These are phyloP conservation scores for Rhododendron vialii DNA, from an alignment of 148 eudicot genomes.

Conservation along the genomic window DNA sequence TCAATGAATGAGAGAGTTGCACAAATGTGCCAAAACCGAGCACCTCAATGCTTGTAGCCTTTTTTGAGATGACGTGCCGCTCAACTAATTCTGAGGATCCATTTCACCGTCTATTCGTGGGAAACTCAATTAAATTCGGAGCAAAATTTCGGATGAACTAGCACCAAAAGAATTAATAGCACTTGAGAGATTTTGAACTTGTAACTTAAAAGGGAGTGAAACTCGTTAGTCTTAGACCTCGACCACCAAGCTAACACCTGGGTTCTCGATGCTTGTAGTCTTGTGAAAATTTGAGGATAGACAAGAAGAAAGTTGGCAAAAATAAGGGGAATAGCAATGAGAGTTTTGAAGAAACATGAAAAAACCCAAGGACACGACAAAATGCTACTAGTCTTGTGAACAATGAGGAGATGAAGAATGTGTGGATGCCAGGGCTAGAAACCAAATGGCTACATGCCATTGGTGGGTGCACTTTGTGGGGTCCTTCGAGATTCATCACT, in stretches of 20 bases:
- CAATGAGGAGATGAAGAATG: not conserved
- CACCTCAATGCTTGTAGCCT: not conserved
- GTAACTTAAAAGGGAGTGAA: not conserved
- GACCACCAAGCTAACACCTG: not conserved
- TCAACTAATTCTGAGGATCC: not conserved
- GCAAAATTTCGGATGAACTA: too few relatives aligned
- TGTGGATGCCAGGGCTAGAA: conserved; percentile 6
- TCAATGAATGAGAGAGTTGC: not conserved
- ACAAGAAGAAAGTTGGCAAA: not conserved
- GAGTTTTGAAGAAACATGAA: not conserved
- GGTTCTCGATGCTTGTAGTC: not conserved
- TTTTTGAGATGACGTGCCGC: not conserved
- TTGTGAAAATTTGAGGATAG: not conserved
- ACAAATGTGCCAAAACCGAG: not conserved
- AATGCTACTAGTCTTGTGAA: not conserved
- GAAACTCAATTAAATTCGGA: not conserved
- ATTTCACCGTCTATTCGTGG: too few relatives aligned
- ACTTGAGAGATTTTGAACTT: not conserved
- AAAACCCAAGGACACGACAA: not conserved
- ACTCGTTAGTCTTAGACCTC: not conserved
- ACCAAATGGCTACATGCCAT: not conserved
- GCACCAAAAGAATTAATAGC: not conserved
- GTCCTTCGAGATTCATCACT: conserved; percentile 11
- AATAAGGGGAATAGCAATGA: not conserved
- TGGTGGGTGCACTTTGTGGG: conserved; percentile 19